Conservation (phyloP, 148 eudicot genomes). For the Arbutus unedo region DNA sequence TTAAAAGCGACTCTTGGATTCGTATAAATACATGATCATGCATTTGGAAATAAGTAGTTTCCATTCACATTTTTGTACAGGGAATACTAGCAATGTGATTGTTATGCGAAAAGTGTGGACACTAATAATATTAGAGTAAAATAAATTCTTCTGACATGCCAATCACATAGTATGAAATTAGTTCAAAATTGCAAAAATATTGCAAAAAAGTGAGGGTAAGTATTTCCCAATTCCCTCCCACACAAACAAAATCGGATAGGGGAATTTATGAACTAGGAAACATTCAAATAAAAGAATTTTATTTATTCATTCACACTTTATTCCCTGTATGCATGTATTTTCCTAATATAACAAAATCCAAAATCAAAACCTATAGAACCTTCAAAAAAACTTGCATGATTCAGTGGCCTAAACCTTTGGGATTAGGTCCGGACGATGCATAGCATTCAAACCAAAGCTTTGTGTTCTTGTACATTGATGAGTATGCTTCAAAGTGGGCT, state of each 20-base stretch:
- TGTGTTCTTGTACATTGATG: slow-evolving; percentile 6
- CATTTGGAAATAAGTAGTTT: no score
- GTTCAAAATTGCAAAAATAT: neutral
- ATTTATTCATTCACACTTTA: neutral
- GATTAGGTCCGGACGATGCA: slow-evolving; percentile 19
- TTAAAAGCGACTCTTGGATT: no score
- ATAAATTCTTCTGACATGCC: neutral
- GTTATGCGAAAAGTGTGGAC: neutral
- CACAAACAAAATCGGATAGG: neutral
- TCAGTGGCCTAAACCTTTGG: slow-evolving; percentile 17
- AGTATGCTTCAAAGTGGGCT: slow-evolving; percentile 6
- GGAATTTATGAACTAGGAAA: neutral
- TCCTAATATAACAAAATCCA: neutral
- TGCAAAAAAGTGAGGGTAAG: neutral
- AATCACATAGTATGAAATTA: neutral
- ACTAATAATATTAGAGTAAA: neutral
- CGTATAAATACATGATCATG: no score
- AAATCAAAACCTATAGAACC: neutral
- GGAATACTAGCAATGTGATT: neutral
- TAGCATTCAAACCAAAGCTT: slow-evolving; percentile 15
- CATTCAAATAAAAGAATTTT: neutral
- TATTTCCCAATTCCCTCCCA: neutral
- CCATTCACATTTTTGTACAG: no score
- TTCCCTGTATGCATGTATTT: neutral
- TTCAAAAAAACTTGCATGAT: neutral